These are phyloP conservation scores for Chaetomium fimeti DNA, from an alignment of 495 filamentous ascomycete genomes.

Conservation along the genomic window DNA sequence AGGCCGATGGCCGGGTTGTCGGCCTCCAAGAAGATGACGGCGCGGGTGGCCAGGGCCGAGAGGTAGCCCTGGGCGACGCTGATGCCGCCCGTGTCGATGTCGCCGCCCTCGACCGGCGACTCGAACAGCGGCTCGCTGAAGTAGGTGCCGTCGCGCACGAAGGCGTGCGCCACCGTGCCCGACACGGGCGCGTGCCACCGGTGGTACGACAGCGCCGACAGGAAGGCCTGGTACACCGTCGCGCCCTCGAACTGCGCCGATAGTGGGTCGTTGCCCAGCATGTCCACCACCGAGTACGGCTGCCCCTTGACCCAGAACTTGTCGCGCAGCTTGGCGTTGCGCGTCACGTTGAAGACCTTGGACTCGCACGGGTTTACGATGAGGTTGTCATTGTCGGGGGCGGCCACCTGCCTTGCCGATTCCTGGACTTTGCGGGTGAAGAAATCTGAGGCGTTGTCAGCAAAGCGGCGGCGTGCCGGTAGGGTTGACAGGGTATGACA, in stretches of 20 bases:
- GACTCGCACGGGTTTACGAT: conserved; percentile 69
- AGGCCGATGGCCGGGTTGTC: conserved; percentile 64
- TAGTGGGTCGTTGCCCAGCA: conserved; percentile 55
- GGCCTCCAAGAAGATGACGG: conserved; percentile 66
- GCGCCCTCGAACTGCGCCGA: conserved; percentile 56
- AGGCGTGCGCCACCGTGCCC: conserved; percentile 56
- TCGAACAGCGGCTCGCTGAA: conserved; percentile 63
- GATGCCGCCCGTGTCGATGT: conserved; percentile 39
- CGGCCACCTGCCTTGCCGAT: conserved; percentile 57
- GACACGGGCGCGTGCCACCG: conserved; percentile 67
- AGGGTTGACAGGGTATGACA: neutral
- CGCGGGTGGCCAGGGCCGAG: conserved; percentile 57
- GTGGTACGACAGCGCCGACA: conserved; percentile 65
- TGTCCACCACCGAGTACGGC: conserved; percentile 62
- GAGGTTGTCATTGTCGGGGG: conserved; percentile 52
- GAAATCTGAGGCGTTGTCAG: conserved; percentile 48
- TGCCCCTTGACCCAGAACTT: conserved; percentile 70
- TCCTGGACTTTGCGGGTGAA: conserved; percentile 63
- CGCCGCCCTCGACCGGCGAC: conserved; percentile 35
- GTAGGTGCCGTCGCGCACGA: conserved; percentile 63
- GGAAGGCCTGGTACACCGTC: conserved; percentile 67
- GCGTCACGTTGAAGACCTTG: conserved; percentile 49
- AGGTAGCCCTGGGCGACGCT: conserved; percentile 58
- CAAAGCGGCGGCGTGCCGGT: neutral
- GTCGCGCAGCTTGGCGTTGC: conserved; percentile 47